Evolutionary conservation across 192 early-diverging fungal species (phyloP), one percentile per base, ranked within the genome.

Genomic region (Gaertneriomyces sp.): DNA sequence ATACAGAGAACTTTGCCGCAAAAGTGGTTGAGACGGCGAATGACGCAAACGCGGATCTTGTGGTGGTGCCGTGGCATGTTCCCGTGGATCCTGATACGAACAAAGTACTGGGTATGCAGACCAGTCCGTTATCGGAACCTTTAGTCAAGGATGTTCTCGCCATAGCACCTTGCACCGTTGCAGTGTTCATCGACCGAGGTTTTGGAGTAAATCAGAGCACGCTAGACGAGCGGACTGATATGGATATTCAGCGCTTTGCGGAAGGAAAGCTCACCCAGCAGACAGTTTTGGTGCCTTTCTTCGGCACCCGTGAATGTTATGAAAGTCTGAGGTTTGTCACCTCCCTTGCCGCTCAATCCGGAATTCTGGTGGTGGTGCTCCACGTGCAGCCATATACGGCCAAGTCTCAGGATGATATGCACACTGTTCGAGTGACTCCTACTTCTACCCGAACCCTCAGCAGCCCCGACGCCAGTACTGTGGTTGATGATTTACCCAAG

Each of bases 271-370:
- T 39, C 16, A 71, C 45, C 54, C 79, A 46, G 77, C 87, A 62
- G 71, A 55, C 16, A 73, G 81, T 95, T 20, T 75, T 92, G 4
- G 82, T 93, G 17, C 83, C 86, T 12, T 89, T 90, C 68, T 69
- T 87, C 52, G 91, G 91, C 11, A 84, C 87, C 1, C 53, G 66
- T 2, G 93, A 95, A 63, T 91, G 93, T 74, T 79, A 84, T 67
- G 84, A 86, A 45, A 84, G 87, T 0, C 47, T 86, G 0, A 59
- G 73, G 2, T 68, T 91, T 42, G 83, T 85, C 0, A 71, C 83
- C 33, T 77, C 77, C 4, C 58, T 93, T 33, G 81, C 76, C 0
- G 52, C 60, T 7, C 69, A 70, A 45, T 45, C 61, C 10, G 69
- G 61, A 2, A 38, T 70, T 47, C 17, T 60, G 16, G 60, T 69